Conservation (phyloP, 2,329 filamentous ascomycete species). For the Cladosporium sp. region DNA sequence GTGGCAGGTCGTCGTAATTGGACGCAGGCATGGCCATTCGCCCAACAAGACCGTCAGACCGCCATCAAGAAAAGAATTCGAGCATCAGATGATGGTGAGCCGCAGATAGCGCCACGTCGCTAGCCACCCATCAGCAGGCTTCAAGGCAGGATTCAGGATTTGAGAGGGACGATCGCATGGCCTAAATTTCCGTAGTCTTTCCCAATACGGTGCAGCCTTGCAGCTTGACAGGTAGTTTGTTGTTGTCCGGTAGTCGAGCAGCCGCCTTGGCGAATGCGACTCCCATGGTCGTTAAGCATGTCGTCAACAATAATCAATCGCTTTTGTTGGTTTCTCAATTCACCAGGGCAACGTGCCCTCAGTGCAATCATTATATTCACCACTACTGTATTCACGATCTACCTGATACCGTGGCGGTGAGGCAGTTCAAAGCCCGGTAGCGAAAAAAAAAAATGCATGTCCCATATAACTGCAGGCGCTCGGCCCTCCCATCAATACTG, state of each 20-base stretch:
- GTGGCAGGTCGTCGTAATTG: no score
- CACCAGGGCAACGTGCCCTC: no score
- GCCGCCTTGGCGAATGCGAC: background rate
- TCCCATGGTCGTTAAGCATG: background rate
- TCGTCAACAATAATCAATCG: background rate
- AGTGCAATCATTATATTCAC: no score
- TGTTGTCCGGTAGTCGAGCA: background rate
- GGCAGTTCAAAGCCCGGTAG: background rate
- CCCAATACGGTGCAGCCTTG: background rate
- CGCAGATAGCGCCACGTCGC: conserved; percentile 20
- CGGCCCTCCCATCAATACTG: background rate
- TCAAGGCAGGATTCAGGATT: background rate
- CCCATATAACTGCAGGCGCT: background rate
- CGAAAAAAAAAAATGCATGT: background rate
- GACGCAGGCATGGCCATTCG: no score
- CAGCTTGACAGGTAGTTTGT: background rate
- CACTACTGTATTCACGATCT: no score
- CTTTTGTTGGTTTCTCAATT: no score
- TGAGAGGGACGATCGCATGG: background rate
- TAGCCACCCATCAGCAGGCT: conserved; percentile 1
- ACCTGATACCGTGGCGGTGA: background rate
- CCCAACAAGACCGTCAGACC: no score
- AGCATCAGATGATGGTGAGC: no score
- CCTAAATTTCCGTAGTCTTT: conserved; percentile 3
- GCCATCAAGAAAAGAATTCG: no score